A percentile compares a stretch with the other conserved stretches of the same genome.
Conservation (phyloP, 148 eudicot species). For the Polygonum maritimum region DNA sequence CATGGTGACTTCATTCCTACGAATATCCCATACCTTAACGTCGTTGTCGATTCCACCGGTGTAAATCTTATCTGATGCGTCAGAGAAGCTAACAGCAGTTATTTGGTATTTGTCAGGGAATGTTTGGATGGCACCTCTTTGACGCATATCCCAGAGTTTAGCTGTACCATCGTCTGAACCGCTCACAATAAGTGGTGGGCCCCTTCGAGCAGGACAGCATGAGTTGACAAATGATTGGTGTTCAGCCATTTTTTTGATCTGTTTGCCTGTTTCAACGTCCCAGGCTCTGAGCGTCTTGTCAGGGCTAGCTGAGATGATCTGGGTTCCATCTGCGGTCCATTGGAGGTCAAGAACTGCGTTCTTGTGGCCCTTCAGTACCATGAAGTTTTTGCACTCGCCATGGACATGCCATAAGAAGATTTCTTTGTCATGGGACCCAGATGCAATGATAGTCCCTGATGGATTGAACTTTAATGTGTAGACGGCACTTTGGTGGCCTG, state of each 20-base stretch:
- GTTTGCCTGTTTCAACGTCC: conserved; percentile 94
- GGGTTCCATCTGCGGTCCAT: conserved; percentile 88
- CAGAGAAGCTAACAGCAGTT: conserved; percentile 89
- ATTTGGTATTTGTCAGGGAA: conserved; percentile 94
- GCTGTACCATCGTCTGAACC: conserved; percentile 99
- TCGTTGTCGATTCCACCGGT: conserved; percentile 82
- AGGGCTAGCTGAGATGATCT: conserved; percentile 85
- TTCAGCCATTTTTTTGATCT: conserved; percentile 85
- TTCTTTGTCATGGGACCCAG: conserved; percentile 92
- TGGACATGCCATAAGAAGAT: conserved; percentile 59
- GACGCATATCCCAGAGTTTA: conserved; percentile 97
- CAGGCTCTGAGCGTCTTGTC: conserved; percentile 91
- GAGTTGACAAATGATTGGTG: conserved; percentile 85
- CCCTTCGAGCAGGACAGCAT: conserved; percentile 83
- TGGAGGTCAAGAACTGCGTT: conserved; percentile 91
- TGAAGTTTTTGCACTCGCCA: conserved; percentile 43
- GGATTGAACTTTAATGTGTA: conserved; percentile 96
- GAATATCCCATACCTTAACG: conserved; percentile 87
- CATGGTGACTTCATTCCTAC: conserved; percentile 88
- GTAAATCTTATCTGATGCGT: conserved; percentile 92
- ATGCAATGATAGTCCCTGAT: conserved; percentile 69
- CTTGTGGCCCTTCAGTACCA: conserved; percentile 91
- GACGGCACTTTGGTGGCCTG: conserved; percentile 87
- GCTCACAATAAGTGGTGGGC: conserved; percentile 90
- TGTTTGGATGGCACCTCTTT: conserved; percentile 89